These are phyloP conservation scores for Trametes cinnabarina DNA, from an alignment of 768 basidiomycete species.

Conservation along the genomic window DNA sequence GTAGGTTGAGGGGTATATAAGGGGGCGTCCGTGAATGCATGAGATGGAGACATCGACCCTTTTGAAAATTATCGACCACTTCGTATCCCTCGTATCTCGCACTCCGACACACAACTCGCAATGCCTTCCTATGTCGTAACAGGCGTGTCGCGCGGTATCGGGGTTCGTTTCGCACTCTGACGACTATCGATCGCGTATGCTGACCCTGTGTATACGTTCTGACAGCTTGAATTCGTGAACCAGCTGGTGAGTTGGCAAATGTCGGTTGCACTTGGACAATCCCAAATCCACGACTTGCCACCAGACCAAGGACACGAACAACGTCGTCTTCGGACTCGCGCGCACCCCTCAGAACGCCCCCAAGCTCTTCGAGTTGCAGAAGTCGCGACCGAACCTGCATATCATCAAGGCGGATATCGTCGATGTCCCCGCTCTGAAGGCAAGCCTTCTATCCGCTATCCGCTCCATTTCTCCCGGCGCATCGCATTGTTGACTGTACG, in stretches of 20 bases:
- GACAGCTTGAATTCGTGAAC: conserved; percentile 26
- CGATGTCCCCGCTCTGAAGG: conserved; percentile 30
- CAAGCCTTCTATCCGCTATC: conserved; percentile 11
- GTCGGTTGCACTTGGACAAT: no score
- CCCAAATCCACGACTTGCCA: no score
- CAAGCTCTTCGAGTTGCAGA: conserved; percentile 14
- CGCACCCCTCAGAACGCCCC: conserved; percentile 19
- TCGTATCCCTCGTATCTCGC: no score
- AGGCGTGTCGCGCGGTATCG: conserved; percentile 29
- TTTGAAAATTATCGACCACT: no score
- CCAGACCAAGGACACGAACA: conserved; percentile 16
- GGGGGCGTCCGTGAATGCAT: no score
- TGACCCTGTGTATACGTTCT: background rate
- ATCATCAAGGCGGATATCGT: conserved; percentile 39
- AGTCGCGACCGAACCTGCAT: conserved; percentile 30
- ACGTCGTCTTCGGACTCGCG: conserved; percentile 25
- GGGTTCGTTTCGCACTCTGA: conserved; percentile 11
- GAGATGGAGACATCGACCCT: no score
- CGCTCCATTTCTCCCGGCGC: background rate
- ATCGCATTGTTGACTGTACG: no score
- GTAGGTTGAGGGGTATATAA: background rate
- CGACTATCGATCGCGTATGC: no score
- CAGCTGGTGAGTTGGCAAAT: conserved; percentile 19
- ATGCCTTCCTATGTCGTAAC: conserved; percentile 28
- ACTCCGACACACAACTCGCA: no score